Conservation (phyloP, 2,329 filamentous ascomycete genomes). For the Talaromyces pinophilus region DNA sequence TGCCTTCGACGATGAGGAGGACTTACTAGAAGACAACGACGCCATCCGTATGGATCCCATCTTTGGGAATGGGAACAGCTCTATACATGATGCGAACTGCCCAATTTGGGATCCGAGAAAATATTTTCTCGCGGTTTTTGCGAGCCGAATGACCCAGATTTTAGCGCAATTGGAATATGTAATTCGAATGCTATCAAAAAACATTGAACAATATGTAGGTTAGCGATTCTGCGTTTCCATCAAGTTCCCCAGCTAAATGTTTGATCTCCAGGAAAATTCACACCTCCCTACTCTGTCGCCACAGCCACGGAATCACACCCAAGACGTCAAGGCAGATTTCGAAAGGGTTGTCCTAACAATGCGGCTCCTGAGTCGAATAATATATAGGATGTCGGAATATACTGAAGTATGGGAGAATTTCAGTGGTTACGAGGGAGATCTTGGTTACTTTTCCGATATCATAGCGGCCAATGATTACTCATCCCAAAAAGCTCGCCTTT, state of each 20-base stretch:
- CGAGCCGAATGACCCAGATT: background rate
- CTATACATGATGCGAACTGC: background rate
- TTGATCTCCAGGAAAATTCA: background rate
- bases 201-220: background rate
- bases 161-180: background rate
- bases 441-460: background rate
- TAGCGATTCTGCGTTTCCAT: background rate
- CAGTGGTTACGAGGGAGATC: background rate
- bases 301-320: background rate
- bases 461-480: background rate
- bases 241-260: background rate
- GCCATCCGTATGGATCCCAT: background rate
- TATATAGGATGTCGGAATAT: background rate
- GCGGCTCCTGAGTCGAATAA: background rate
- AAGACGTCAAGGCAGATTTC: background rate
- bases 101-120: slow-evolving; percentile 3
- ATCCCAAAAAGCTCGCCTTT: background rate
- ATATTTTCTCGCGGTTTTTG: background rate
- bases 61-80: background rate
- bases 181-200: background rate
- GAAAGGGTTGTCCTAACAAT: background rate
- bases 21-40: background rate
- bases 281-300: background rate
- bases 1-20: background rate
- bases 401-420: background rate